Conservation (phyloP, 495 filamentous ascomycete genomes). For the Penicillium argentinense region DNA sequence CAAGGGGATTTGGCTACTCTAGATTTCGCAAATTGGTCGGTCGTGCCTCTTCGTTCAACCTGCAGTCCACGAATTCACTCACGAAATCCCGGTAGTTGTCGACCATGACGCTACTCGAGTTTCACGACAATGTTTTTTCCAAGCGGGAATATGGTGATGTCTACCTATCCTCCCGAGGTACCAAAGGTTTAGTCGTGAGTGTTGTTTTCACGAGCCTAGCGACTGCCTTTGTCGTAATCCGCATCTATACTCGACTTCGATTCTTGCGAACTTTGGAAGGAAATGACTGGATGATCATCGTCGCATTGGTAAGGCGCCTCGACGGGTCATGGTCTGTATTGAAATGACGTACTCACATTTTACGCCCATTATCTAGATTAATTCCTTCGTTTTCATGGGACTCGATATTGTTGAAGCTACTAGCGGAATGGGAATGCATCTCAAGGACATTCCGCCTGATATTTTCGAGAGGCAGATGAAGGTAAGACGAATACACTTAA, state of each 20-base stretch:
- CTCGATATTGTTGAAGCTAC: slow-evolving; percentile 39
- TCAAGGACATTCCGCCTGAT: slow-evolving; percentile 31
- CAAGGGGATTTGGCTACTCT: no score
- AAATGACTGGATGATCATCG: slow-evolving; percentile 46
- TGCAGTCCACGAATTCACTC: no score
- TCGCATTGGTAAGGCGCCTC: slow-evolving; percentile 34
- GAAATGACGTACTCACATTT: no score
- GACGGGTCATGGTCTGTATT: no score
- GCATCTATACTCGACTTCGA: slow-evolving; percentile 37
- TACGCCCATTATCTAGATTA: slow-evolving; percentile 25
- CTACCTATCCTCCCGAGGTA: slow-evolving; percentile 29
- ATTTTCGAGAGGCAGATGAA: slow-evolving; percentile 41
- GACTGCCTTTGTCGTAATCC: slow-evolving; percentile 33
- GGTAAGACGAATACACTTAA: slow-evolving; percentile 15
- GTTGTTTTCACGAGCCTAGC: slow-evolving; percentile 40
- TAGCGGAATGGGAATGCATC: slow-evolving; percentile 45
- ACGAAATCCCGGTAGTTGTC: background rate
- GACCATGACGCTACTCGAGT: slow-evolving; percentile 17
- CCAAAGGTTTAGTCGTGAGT: slow-evolving; percentile 31
- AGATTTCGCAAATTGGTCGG: no score
- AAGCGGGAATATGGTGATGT: slow-evolving; percentile 14
- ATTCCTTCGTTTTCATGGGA: slow-evolving; percentile 43
- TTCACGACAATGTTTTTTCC: slow-evolving; percentile 16
- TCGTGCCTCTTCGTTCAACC: no score
- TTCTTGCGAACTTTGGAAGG: slow-evolving; percentile 38